Base-by-base conservation (phyloP, 2,329 filamentous ascomycete species). In the Fusarium mundagurra region DNA sequence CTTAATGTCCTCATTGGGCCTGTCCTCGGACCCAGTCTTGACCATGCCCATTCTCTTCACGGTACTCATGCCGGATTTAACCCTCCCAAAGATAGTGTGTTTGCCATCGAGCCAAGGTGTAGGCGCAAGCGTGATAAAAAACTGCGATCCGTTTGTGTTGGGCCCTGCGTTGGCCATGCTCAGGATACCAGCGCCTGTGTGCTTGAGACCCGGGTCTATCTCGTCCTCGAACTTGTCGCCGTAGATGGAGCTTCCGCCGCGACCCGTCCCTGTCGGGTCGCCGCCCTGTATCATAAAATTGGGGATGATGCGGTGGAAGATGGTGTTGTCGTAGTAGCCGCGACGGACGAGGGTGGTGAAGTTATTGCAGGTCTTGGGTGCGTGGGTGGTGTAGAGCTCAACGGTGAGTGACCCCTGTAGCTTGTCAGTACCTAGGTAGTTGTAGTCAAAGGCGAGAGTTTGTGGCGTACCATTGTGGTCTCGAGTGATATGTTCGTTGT, bases 81-180 rank as follows among this genome's bases (percentile, higher is more conserved):
- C 95, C 61, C 96, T 87, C 2, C 96, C 96, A 81, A 99, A 99
- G 76, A 99, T 97, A 17, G 95, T 97, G 82, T 99, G 96, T 83
- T 98, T 98, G 29, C 95, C 95, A 83, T 99, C 96, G 68, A 99
- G 85, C 96, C 96, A 98, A 1, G 96, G 96, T 22, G 96, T 96
- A 9, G 96, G 96, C 13, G 95, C 96, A 39, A 98, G 87, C 0
- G 96, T 98, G 76, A 99, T 91, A 82, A 98, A 98, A 84, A 98
- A 99, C 84, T 98, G 96, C 67, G 91, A 94, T 29, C 96, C 96
- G 82, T 98, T 98, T 41, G 96, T 97, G 82, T 98, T 91, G 14
- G 94, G 94, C 0, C 96, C 96, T 22, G 92, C 91, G 84, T 99
- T 99, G 68, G 96, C 96, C 96, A 99, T 99, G 84, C 92, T 95